Conservation (phyloP, 148 eudicot genomes). For the Nepenthes gracilis region DNA sequence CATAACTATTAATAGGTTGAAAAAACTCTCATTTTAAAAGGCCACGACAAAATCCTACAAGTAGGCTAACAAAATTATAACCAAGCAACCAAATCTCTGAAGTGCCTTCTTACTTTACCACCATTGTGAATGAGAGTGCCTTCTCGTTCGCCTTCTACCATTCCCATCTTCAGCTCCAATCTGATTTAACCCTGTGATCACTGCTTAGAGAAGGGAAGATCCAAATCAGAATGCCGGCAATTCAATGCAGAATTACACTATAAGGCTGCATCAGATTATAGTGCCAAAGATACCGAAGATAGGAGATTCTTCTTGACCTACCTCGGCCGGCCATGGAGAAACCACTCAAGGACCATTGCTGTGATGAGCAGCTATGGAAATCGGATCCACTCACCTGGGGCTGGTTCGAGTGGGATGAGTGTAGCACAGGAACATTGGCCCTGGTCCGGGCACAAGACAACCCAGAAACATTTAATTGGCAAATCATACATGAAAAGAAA, state of each 20-base stretch:
- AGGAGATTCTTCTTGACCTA: constrained; percentile 22
- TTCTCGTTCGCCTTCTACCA: too few relatives aligned
- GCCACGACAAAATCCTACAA: too few relatives aligned
- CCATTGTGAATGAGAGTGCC: too few relatives aligned
- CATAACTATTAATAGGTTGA: too few relatives aligned
- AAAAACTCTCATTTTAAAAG: too few relatives aligned
- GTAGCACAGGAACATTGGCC: constrained; percentile 11
- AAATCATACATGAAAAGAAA: too few relatives aligned
- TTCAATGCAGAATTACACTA: constrained; percentile 46
- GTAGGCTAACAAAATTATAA: too few relatives aligned
- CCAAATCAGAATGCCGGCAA: constrained; percentile 59
- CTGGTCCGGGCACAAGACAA: too few relatives aligned
- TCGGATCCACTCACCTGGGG: constrained; percentile 43
- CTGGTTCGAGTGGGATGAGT: constrained; percentile 49
- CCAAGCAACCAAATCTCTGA: too few relatives aligned
- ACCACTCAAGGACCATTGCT: constrained; percentile 45
- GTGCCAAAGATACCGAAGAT: constrained; percentile 5
- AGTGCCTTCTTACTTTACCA: too few relatives aligned
- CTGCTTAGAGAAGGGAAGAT: constrained; percentile 57
- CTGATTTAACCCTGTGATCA: constrained; percentile 19
- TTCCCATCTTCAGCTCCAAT: too few relatives aligned
- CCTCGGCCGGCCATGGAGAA: constrained; percentile 67
- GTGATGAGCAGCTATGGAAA: constrained; percentile 50
- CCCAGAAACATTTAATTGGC: too few relatives aligned
- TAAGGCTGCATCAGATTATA: constrained; percentile 32